Percentiles rank a stretch among this genome's conserved stretches.
Conservation (phyloP, 306 rosid genomes). For the Quercus berberidifolia region DNA sequence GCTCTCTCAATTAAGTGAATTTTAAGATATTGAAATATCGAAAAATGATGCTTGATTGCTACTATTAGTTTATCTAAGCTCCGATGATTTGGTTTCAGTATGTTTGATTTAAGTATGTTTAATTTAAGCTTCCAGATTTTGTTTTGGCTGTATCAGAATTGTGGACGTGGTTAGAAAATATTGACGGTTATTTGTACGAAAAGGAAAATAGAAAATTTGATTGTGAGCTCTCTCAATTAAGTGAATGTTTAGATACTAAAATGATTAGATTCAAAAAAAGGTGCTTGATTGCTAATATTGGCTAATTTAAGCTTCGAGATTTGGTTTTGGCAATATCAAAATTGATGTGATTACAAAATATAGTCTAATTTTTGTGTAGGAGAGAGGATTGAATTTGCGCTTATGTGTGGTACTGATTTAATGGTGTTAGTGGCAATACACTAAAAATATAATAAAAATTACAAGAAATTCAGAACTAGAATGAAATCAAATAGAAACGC, state of each 20-base stretch:
- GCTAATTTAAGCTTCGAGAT: not conserved
- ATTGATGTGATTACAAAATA: not conserved
- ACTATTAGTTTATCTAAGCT: no score
- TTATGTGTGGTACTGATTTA: no score
- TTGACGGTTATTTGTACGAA: not conserved
- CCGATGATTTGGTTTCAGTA: no score
- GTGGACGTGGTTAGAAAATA: not conserved
- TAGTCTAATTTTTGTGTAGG: not conserved
- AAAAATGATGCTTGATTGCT: no score
- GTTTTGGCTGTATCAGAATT: not conserved
- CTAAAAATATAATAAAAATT: no score
- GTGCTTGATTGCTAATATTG: not conserved
- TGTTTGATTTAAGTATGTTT: not conserved
- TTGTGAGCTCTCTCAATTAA: not conserved
- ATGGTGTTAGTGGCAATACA: no score
- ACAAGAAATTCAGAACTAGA: no score
- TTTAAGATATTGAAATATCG: no score
- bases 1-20: no score
- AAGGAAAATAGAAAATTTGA: not conserved
- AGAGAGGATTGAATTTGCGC: not conserved
- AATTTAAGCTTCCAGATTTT: not conserved
- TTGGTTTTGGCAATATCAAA: not conserved
- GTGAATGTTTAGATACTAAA: no score
- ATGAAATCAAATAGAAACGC: no score
- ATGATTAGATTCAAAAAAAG: no score